These are phyloP conservation scores for Cystobasidium tubakii DNA, from an alignment of 768 basidiomycete species.

Conservation along the genomic window DNA sequence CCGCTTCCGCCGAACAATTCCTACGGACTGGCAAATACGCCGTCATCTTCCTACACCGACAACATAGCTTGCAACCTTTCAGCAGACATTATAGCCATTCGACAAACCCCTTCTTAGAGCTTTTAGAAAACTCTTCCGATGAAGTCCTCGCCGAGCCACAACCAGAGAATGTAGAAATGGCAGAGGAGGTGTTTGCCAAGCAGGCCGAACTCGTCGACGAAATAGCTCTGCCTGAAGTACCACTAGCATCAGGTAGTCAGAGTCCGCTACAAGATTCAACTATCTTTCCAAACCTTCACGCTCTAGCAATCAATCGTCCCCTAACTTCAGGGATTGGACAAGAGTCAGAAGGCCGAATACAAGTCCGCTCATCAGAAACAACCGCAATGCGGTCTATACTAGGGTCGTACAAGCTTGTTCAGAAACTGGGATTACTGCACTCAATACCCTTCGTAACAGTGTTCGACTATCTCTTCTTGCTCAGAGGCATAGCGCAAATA, in stretches of 20 bases:
- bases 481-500: slow-evolving; percentile 64
- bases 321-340: background rate
- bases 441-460: slow-evolving; percentile 87
- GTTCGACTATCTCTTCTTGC: slow-evolving; percentile 89
- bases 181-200: background rate
- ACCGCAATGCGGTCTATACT: slow-evolving; percentile 66
- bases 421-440: slow-evolving; percentile 66
- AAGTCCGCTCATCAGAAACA: background rate
- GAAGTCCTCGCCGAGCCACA: background rate
- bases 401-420: slow-evolving; percentile 71
- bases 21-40: slow-evolving; percentile 79
- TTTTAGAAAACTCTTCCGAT: slow-evolving; percentile 62
- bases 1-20: slow-evolving; percentile 97
- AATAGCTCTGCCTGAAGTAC: slow-evolving; percentile 1
- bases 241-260: background rate
- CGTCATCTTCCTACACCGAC: slow-evolving; percentile 96
- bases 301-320: background rate
- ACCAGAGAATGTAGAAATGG: background rate
- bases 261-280: background rate
- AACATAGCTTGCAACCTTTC: slow-evolving; percentile 96
- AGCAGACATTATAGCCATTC: slow-evolving; percentile 97
- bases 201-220: background rate
- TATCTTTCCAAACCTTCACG: slow-evolving; percentile 28
- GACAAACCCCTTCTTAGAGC: slow-evolving; percentile 93
- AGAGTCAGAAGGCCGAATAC: background rate